phyloP scores from a whole-genome alignment of 805 yeast genomes.

The Ogataea haglerorum region DNA sequence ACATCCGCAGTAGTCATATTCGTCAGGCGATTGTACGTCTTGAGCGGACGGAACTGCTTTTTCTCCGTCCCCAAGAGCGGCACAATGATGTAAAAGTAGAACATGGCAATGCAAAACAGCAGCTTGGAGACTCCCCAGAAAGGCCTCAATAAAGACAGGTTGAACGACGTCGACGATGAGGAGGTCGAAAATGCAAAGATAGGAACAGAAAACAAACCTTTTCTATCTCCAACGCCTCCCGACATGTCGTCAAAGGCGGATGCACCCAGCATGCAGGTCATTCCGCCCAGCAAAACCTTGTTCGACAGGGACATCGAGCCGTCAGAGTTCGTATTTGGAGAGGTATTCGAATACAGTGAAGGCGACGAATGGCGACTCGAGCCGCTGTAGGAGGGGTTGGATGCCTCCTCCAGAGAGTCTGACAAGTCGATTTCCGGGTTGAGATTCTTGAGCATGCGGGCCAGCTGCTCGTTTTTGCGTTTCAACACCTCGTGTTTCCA shows the following conservation, averaged over 20 bases:
- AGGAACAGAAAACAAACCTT: constrained; percentile 32
- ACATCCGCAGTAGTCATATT: constrained; percentile 12
- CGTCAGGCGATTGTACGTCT: constrained; percentile 11
- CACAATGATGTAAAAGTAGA: constrained; percentile 20
- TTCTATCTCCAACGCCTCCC: constrained; percentile 16
- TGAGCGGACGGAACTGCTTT: constrained; percentile 14
- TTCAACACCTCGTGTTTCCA: constrained; percentile 49
- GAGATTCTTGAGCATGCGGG: constrained; percentile 20
- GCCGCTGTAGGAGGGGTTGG: constrained; percentile 7
- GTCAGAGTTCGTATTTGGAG: constrained; percentile 16
- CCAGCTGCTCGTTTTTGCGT: constrained; percentile 44
- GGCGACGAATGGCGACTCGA: constrained; percentile 27
- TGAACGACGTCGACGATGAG: constrained; percentile 18
- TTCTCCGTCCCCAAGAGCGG: constrained; percentile 4
- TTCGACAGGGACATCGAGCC: constrained; percentile 32
- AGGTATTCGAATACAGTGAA: constrained; percentile 13
- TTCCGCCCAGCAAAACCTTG: constrained; percentile 58
- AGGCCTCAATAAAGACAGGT: constrained; percentile 20
- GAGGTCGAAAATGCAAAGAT: constrained; percentile 26
- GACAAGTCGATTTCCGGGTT: background rate
- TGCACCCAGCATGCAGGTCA: constrained; percentile 63
- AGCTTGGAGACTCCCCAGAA: constrained; percentile 30
- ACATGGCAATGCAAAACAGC: constrained; percentile 17
- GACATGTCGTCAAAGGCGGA: constrained; percentile 51
- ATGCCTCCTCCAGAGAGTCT: constrained; percentile 6